Evolutionary conservation across 306 rosid species (phyloP).

Genomic region (Aeschynomene evenia): DNA sequence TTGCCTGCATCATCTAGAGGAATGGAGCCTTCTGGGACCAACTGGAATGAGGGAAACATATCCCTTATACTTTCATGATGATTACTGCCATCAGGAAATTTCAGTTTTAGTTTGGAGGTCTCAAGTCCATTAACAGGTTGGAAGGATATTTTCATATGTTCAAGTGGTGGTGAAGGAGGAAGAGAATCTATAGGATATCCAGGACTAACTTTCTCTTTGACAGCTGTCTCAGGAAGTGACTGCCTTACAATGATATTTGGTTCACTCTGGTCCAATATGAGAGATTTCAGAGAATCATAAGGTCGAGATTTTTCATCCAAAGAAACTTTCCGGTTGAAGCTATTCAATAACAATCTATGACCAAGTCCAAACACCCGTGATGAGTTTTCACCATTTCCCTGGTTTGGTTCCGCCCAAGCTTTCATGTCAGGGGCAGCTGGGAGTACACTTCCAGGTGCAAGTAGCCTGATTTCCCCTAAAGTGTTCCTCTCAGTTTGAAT

Average conservation of each 20-base stretch:
- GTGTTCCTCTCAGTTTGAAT: conserved; percentile 31
- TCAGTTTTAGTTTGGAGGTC: conserved; percentile 66
- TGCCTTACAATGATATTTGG: conserved; percentile 31
- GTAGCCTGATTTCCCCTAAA: conserved; percentile 28
- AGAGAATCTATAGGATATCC: conserved; percentile 52
- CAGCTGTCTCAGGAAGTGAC: conserved; percentile 39
- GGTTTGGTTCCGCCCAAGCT: conserved; percentile 37
- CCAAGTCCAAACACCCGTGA: conserved; percentile 68
- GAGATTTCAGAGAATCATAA: conserved; percentile 44
- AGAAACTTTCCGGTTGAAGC: conserved; percentile 60
- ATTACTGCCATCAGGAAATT: conserved; percentile 73
- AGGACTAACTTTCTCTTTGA: conserved; percentile 43
- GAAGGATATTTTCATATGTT: conserved; percentile 93
- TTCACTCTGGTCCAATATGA: conserved; percentile 48
- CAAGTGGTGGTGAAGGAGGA: conserved; percentile 94
- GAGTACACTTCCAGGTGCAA: conserved; percentile 41
- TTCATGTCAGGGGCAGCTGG: conserved; percentile 40
- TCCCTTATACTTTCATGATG: conserved; percentile 57
- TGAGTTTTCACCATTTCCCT: conserved; percentile 48
- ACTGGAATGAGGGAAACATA: conserved; percentile 79
- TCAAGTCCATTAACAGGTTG: conserved; percentile 65
- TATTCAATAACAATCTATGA: conserved; percentile 66
- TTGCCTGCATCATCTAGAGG: conserved; percentile 58
- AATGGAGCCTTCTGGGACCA: conserved; percentile 71
- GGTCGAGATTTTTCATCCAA: conserved; percentile 49